Percentiles rank a stretch among this genome's conserved stretches.
phyloP scores from a whole-genome alignment of 345 rosid genomes.

The Citrus sinensis region DNA sequence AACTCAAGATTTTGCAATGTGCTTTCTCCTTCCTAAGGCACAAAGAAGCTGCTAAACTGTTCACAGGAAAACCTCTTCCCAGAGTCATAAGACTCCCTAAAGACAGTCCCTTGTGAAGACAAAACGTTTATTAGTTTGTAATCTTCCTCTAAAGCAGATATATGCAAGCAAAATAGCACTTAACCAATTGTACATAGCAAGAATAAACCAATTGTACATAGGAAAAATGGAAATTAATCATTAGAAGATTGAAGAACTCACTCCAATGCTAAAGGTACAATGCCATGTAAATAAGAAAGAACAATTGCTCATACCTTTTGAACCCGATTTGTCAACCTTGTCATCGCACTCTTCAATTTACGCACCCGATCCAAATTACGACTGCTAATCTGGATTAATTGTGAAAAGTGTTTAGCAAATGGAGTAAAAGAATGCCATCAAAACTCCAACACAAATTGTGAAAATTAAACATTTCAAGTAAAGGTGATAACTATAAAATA shows the following conservation, averaged over 20 bases:
- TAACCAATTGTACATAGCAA: background rate
- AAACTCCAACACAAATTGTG: background rate
- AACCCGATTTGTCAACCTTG: slow-evolving; percentile 51
- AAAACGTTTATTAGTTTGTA: background rate
- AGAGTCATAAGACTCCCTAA: background rate
- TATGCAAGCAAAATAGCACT: background rate
- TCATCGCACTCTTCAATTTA: slow-evolving; percentile 57
- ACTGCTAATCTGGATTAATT: slow-evolving; percentile 51
- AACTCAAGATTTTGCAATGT: too few relatives aligned
- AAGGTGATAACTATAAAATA: background rate
- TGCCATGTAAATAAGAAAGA: background rate
- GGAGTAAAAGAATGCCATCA: background rate
- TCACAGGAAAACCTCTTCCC: background rate
- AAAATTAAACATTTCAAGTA: background rate
- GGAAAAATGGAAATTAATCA: background rate
- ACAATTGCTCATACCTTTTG: slow-evolving; percentile 37
- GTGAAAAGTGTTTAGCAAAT: background rate
- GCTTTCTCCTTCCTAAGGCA: background rate
- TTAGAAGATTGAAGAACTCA: background rate
- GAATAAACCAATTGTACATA: background rate
- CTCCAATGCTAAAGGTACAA: background rate
- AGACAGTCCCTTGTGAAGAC: background rate
- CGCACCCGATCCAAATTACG: slow-evolving; percentile 52
- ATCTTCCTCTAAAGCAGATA: background rate
- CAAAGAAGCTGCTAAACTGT: background rate